Percentiles rank a stretch among this genome's conserved stretches.
Conservation (phyloP, 306 rosid genomes). For the Glycine latifolia region DNA sequence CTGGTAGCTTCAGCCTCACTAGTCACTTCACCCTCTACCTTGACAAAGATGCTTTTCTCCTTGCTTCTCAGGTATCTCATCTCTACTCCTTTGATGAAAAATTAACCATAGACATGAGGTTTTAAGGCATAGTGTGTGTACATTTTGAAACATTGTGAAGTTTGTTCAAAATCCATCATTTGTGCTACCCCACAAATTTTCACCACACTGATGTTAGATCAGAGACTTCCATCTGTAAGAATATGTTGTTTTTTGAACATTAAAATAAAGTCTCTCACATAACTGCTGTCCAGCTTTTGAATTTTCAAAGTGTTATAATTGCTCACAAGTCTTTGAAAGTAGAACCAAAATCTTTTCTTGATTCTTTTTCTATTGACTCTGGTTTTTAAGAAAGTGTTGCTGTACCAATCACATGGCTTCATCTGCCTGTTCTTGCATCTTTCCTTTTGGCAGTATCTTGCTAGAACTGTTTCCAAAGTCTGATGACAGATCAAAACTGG, state of each 20-base stretch:
- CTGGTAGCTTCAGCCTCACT: conserved; percentile 79
- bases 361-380: background rate
- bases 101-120: background rate
- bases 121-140: background rate
- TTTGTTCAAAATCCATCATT: background rate
- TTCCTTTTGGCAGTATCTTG: conserved; percentile 23
- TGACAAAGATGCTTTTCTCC: conserved; percentile 78
- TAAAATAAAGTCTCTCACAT: background rate
- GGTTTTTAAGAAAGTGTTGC: background rate
- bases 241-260: background rate
- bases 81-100: background rate
- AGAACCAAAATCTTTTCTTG: background rate
- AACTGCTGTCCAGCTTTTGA: background rate
- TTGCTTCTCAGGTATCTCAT: conserved; percentile 74
- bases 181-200: conserved; percentile 1
- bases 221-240: conserved; percentile 13
- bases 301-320: conserved; percentile 11
- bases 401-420: conserved; percentile 29
- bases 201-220: background rate
- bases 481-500: conserved; percentile 2
- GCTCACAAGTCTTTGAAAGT: conserved; percentile 1
- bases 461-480: conserved; percentile 4
- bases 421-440: conserved; percentile 8
- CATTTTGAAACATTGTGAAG: background rate
- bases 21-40: conserved; percentile 84